Evolutionary conservation across 306 rosid species (phyloP).

Genomic region (Fragaria ananassa): DNA sequence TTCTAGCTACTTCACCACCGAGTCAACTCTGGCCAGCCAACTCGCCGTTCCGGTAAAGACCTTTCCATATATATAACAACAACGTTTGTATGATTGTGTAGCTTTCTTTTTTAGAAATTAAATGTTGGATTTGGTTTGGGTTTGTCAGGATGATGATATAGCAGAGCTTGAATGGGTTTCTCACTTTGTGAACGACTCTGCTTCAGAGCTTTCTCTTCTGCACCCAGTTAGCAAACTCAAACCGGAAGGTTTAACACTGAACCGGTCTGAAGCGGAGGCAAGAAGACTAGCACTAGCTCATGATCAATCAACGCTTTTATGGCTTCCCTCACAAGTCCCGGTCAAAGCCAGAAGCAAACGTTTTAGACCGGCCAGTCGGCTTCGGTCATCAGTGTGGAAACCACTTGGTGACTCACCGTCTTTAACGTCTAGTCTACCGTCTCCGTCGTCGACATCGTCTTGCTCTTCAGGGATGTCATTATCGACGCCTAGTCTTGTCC

Average conservation of each 20-base stretch:
- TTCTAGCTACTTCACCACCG: constrained; percentile 33
- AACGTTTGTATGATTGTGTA: neutral
- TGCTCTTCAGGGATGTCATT: constrained; percentile 22
- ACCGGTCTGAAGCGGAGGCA: constrained; percentile 39
- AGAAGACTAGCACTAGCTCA: constrained; percentile 9
- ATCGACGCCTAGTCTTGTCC: constrained; percentile 27
- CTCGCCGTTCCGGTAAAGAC: constrained; percentile 69
- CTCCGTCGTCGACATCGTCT: constrained; percentile 43
- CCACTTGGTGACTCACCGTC: constrained; percentile 29
- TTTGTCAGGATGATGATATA: constrained; percentile 64
- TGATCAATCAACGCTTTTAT: constrained; percentile 13
- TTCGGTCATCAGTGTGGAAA: constrained; percentile 25
- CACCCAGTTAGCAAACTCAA: constrained; percentile 35
- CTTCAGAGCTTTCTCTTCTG: constrained; percentile 46
- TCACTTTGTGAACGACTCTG: constrained; percentile 79
- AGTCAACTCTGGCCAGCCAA: constrained; percentile 48
- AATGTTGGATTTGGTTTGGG: constrained; percentile 1
- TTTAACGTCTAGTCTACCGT: constrained; percentile 36
- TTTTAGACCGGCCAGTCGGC: constrained; percentile 28
- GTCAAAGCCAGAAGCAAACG: constrained; percentile 53
- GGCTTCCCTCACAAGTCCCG: constrained; percentile 42
- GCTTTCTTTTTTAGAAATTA: neutral
- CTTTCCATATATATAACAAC: neutral
- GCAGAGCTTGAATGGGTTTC: constrained; percentile 94
- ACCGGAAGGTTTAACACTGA: constrained; percentile 7